Base-by-base conservation (phyloP, 148 eudicot genomes). In the Gaultheria prostrata region DNA sequence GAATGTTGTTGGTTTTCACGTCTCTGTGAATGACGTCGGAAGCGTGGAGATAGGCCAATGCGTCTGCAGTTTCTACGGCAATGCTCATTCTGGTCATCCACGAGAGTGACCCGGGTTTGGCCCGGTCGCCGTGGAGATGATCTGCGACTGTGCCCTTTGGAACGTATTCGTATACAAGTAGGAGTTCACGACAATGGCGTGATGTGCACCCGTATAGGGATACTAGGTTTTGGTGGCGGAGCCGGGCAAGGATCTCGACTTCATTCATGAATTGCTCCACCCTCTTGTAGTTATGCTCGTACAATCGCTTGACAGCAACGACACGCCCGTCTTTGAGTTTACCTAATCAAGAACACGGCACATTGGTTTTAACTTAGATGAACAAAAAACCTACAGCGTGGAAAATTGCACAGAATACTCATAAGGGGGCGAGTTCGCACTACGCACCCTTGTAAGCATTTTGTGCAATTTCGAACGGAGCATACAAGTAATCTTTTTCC, bases 181-280 rank as follows among this genome's bases (percentile, higher is more conserved):
- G 86, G 4, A 94, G 90, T 56, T 92, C 93, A 1, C 86, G 84
- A 45, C 91, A 79, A 4, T 88, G 89, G 30, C 85, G 86, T 0
- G 98, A 87, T 15, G 92, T 94, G 92, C 95, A 94, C 1, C 98
- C 98, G n/a, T 91, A 94, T 1, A 94, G 93, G 51, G 90, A 63
- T 14, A 94, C 98, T 0, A 94, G 87, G 78, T 93, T 94, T 75
- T 45, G 82, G 84, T 94, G 98, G 80, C 92, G 93, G 51, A 94
- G 51, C 17, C 83, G 85, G 4, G 95, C 84, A 1, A 94, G 93
- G 76, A 94, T 91, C 43, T 86, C 86, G 56, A 94, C 85, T 86
- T 94, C 98, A 17, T 92, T 94, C 82, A 88, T 83, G 88, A 93
- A 94, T 11, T 94, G 98, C 83, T 90, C 90, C 1, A 91, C 89